Base-by-base conservation (phyloP, 129 eudicot genomes). In the Dittrichia graveolens region DNA sequence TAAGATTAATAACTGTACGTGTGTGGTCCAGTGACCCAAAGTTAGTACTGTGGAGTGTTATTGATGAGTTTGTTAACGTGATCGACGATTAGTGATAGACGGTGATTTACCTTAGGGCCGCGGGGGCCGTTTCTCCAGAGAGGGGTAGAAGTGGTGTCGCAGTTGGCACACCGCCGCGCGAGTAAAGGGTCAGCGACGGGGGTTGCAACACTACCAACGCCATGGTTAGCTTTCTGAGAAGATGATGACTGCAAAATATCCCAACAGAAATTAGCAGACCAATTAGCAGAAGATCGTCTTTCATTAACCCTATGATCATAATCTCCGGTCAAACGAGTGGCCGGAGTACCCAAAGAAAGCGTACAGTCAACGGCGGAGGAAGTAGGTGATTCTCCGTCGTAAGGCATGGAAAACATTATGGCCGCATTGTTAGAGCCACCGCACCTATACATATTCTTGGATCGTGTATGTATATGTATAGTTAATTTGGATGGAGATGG, bases 81-180 rank as follows among this genome's bases (percentile, higher is more conserved):
- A 24, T 24, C 31, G 31, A 24, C 31, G 31, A 24, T 24, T 24
- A 24, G 31, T 24, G 31, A 24, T 24, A 2, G 6, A 38, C 15
- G 2, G 7, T 11, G 42, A 56, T 5, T 2, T 56, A 91, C 98
- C 98, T 93, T 93, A 1, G 98, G 98, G 68, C 98, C 98, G n/a
- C 96, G 79, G 0, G 98, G 98, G 15, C 98, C 98, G 54, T 93
- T 93, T 49, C 98, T 78, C 98, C 98, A 93, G 3, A 93, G 96
- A 6, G 98, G 98, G 5, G 98, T 93, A 53, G 98, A 90, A 61
- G 98, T 93, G 78, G 98, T 93, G 82, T 93, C 95, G 61, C 98
- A 93, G 65, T 93, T 93, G 54, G 98, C 95, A 41, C 98, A 90
- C 16, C 99, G 87, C 18, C 98, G 86, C 0, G 87, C 85, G 7